phyloP scores from a whole-genome alignment of 1,284 basidiomycete species.

The Thecaphora thlaspeos region DNA sequence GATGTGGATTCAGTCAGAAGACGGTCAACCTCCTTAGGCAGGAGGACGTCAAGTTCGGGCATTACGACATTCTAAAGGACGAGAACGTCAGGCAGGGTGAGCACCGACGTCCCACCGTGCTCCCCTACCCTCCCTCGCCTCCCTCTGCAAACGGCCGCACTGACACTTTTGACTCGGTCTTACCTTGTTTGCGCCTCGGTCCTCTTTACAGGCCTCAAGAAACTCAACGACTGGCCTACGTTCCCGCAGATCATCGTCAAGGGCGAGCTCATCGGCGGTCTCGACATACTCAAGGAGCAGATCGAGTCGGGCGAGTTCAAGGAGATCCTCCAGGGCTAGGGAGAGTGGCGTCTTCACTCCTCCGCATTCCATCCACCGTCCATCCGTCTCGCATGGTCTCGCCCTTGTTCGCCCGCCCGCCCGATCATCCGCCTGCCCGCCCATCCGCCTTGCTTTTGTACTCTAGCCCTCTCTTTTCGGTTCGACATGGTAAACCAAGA shows the following conservation, averaged over 20 bases:
- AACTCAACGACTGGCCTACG: slow-evolving; percentile 77
- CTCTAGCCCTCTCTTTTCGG: too few relatives aligned
- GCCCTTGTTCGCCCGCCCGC: too few relatives aligned
- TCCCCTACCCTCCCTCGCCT: background rate
- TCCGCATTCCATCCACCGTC: too few relatives aligned
- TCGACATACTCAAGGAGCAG: slow-evolving; percentile 60
- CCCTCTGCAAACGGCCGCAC: background rate
- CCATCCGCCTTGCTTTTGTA: too few relatives aligned
- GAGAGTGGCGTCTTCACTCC: too few relatives aligned
- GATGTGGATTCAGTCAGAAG: slow-evolving; percentile 73
- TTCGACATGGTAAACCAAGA: too few relatives aligned
- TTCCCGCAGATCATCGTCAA: slow-evolving; percentile 70
- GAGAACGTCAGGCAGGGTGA: slow-evolving; percentile 67
- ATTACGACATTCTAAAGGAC: slow-evolving; percentile 77
- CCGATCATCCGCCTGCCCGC: too few relatives aligned
- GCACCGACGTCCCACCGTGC: too few relatives aligned
- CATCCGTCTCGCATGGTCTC: too few relatives aligned
- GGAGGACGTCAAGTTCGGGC: slow-evolving; percentile 68
- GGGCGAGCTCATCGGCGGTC: slow-evolving; percentile 72
- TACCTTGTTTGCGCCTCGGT: background rate
- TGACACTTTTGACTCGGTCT: background rate
- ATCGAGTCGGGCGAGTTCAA: slow-evolving; percentile 65
- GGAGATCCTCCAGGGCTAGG: slow-evolving; percentile 63
- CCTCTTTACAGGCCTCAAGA: slow-evolving; percentile 69
- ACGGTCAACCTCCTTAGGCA: slow-evolving; percentile 68